Evolutionary conservation across 345 rosid species (phyloP).

Genomic region (Cardamine chenopodiifolia): DNA sequence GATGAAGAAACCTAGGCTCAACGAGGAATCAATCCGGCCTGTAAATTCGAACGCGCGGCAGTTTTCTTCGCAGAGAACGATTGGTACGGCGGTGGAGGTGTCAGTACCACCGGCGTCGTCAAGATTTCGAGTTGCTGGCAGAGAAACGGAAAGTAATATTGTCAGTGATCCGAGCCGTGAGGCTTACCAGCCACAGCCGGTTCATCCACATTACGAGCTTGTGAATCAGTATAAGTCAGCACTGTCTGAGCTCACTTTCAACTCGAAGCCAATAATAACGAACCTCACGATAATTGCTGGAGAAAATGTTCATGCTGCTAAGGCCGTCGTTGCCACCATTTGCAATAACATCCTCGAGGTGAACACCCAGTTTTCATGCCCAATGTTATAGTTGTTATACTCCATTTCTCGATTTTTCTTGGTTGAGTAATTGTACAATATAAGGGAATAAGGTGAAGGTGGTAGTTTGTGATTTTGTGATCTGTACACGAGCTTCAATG

Average conservation of each 20-base stretch:
- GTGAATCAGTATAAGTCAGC: slow-evolving; percentile 90
- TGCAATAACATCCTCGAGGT: slow-evolving; percentile 96
- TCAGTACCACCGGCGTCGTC: slow-evolving; percentile 30
- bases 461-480: slow-evolving; percentile 43
- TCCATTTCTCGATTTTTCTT: slow-evolving; percentile 33
- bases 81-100: slow-evolving; percentile 9
- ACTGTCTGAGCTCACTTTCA: slow-evolving; percentile 87
- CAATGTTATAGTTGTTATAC: slow-evolving; percentile 41
- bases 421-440: slow-evolving; percentile 48
- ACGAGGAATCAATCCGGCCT: slow-evolving; percentile 52
- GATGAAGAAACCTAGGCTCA: slow-evolving; percentile 70
- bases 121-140: slow-evolving; percentile 40
- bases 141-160: slow-evolving; percentile 51
- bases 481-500: slow-evolving; percentile 56
- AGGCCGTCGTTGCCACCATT: slow-evolving; percentile 71
- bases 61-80: slow-evolving; percentile 51
- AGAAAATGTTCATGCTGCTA: slow-evolving; percentile 86
- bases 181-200: slow-evolving; percentile 79
- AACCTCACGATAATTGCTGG: slow-evolving; percentile 96
- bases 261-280: slow-evolving; percentile 96
- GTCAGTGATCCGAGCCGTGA: slow-evolving; percentile 53
- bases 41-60: slow-evolving; percentile 47
- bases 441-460: slow-evolving; percentile 24
- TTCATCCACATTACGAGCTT: slow-evolving; percentile 81
- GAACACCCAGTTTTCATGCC: slow-evolving; percentile 61